Evolutionary conservation across 2,329 filamentous ascomycete species (phyloP).

Genomic region (Penicillium sp.): DNA sequence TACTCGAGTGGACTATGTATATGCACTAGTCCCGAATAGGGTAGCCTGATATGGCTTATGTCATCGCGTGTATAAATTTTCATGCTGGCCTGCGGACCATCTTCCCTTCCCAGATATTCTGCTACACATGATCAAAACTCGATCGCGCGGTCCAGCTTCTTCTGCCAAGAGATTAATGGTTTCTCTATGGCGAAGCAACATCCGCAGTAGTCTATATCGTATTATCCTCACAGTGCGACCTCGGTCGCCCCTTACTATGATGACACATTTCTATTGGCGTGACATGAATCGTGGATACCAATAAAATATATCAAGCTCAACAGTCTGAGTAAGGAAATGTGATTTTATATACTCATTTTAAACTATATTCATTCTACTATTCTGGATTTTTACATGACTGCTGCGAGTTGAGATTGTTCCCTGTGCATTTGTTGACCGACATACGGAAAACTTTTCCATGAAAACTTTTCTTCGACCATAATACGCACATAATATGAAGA

Average conservation of each 20-base stretch:
- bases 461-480: no score
- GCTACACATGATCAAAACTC: neutral
- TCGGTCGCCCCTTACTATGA: slow-evolving; percentile 25
- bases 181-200: neutral
- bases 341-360: no score
- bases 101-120: neutral
- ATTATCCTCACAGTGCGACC: neutral
- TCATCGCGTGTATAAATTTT: neutral
- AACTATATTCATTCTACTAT: no score
- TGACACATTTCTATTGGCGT: slow-evolving; percentile 32
- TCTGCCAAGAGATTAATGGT: slow-evolving; percentile 13
- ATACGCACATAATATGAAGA: no score
- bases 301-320: slow-evolving; percentile 36
- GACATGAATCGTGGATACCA: slow-evolving; percentile 26
- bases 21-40: neutral
- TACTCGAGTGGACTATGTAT: no score
- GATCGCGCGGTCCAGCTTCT: neutral
- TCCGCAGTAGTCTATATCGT: neutral
- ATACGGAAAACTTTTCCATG: no score
- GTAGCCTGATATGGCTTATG: neutral
- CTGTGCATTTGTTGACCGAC: no score
- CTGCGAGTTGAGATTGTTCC: no score
- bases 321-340: slow-evolving; percentile 32
- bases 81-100: neutral
- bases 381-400: no score